Evolutionary conservation across 179 eudicot genomes (phyloP), one percentile per base, ranked within the genome.

Genomic region (Silene noctiflora): DNA sequence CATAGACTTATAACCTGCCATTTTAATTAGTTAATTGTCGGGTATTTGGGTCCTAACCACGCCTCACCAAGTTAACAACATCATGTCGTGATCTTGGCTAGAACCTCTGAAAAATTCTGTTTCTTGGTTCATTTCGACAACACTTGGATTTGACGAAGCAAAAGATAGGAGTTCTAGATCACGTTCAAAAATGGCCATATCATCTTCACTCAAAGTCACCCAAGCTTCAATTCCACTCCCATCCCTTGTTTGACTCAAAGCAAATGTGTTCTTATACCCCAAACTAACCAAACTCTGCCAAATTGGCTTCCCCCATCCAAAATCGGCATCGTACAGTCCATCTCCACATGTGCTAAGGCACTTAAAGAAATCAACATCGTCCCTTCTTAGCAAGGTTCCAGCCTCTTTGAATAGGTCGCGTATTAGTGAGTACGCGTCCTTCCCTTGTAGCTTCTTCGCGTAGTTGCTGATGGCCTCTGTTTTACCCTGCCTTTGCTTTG

Each of bases 221-320:
- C 85, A 85, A 72, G 85, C 85, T 73, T 85, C 87, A 10, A 85
- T 77, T 9, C 85, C 87, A 27, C 59, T 72, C 25, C 80, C 82
- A 4, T 69, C 76, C 44, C 77, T 82, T 1, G 80, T 83, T 42
- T 83, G 80, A 39, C 70, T 75, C 55, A 85, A 76, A 1, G 80
- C 81, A 66, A 85, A 79, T 13, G 81, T 75, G 79, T 85, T 85
- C 75, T 85, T 85, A 46, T 69, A 80, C 3, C 82, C 84, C 33
- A 80, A 46, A 24, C 72, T 75, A 46, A 78, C 79, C 76, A 83
- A 70, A 27, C 88, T 80, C 0, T 70, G 67, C 85, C 85, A 85
- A 10, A 51, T 55, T 11, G 88, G 88, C 48, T 78, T 83, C 6
- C 87, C 87, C 85, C 85, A 84, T 17, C 87, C 87, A 6, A 84